phyloP scores from a whole-genome alignment of 768 basidiomycete genomes.

The Boletus sensibilis region DNA sequence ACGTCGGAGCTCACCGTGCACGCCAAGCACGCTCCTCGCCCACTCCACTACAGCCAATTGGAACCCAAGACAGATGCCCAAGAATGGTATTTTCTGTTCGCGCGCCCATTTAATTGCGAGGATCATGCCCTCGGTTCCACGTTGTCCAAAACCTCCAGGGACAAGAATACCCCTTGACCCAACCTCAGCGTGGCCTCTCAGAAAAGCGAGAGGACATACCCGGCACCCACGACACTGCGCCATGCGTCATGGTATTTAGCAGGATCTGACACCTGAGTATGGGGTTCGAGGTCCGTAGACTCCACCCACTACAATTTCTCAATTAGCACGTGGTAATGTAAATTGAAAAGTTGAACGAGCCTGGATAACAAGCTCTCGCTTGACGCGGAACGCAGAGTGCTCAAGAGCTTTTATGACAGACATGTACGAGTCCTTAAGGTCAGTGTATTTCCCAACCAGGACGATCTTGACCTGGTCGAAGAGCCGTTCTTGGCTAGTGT shows the following conservation, averaged over 20 bases:
- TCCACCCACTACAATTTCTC: constrained; percentile 79
- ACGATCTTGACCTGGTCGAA: constrained; percentile 88
- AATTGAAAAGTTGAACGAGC: constrained; percentile 42
- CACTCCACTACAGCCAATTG: constrained; percentile 96
- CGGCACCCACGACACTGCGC: constrained; percentile 86
- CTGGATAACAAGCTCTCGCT: constrained; percentile 76
- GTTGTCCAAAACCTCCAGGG: constrained; percentile 91
- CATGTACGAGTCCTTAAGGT: constrained; percentile 98
- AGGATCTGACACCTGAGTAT: constrained; percentile 74
- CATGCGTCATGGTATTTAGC: constrained; percentile 95
- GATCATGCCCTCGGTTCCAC: constrained; percentile 97
- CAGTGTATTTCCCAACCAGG: constrained; percentile 96
- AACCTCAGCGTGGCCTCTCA: constrained; percentile 11
- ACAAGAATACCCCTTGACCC: constrained; percentile 84
- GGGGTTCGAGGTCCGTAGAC: constrained; percentile 85
- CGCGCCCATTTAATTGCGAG: constrained; percentile 97
- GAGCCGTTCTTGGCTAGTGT: constrained; percentile 81
- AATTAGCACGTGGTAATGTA: constrained; percentile 7
- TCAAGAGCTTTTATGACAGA: constrained; percentile 95
- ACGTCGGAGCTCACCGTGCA: constrained; percentile 49
- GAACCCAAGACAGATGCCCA: constrained; percentile 97
- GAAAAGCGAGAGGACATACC: constrained; percentile 45
- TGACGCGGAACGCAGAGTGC: constrained; percentile 93
- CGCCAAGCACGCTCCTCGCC: constrained; percentile 78
- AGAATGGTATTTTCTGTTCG: constrained; percentile 91